phyloP scores from a whole-genome alignment of 495 filamentous ascomycete genomes.

The Talaromyces trachyspermus region DNA sequence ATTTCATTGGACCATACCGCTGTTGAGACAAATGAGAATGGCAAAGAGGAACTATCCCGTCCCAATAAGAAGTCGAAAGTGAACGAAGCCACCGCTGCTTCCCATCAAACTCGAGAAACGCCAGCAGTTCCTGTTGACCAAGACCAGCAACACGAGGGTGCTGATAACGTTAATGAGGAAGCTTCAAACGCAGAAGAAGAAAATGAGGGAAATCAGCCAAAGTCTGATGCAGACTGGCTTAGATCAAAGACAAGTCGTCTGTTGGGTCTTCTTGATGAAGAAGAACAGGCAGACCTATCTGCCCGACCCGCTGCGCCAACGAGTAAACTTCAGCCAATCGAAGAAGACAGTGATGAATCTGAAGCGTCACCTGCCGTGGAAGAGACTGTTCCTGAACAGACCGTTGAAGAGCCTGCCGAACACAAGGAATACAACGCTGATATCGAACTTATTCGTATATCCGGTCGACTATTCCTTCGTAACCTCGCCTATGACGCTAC shows the following conservation, averaged over 20 bases:
- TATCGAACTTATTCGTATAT: constrained; percentile 36
- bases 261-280: constrained; percentile 73
- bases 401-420: constrained; percentile 13
- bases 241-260: constrained; percentile 87
- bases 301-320: not conserved
- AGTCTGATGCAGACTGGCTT: constrained; percentile 80
- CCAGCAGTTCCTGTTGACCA: constrained; percentile 13
- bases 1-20: constrained; percentile 10
- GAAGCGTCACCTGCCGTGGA: not conserved
- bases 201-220: constrained; percentile 17
- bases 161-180: constrained; percentile 14
- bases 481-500: constrained; percentile 80
- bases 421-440: constrained; percentile 17
- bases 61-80: constrained; percentile 37
- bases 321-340: constrained; percentile 10
- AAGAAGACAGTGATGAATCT: not conserved
- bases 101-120: not conserved
- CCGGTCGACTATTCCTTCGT: constrained; percentile 71
- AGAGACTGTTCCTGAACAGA: constrained; percentile 10
- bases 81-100: constrained; percentile 12
- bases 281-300: constrained; percentile 32
- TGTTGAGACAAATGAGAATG: constrained; percentile 16
- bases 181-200: constrained; percentile 11
- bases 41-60: constrained; percentile 33
- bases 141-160: constrained; percentile 14